phyloP scores from a whole-genome alignment of 2,329 filamentous ascomycete genomes.

The Teratosphaeria gauchensis region DNA sequence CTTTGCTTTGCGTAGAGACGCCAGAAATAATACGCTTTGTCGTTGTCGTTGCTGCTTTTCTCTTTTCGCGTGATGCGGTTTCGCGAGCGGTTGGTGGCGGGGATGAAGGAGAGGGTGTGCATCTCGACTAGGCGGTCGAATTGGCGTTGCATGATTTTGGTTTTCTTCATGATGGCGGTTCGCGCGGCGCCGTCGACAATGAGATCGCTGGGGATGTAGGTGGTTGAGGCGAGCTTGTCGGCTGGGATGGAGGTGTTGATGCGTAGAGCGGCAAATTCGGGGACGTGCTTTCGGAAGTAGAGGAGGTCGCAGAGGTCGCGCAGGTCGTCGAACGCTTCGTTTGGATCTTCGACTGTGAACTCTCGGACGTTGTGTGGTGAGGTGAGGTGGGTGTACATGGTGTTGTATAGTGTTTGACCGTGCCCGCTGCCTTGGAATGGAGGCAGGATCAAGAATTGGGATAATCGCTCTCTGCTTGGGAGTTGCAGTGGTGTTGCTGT shows the following conservation, averaged over 20 bases:
- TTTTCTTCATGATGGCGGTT: conserved; percentile 47
- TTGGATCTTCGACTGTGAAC: conserved; percentile 90
- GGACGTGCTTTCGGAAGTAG: conserved; percentile 46
- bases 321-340: conserved; percentile 71
- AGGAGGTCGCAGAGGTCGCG: conserved; percentile 65
- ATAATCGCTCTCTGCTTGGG: conserved; percentile 73
- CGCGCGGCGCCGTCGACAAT: conserved; percentile 47
- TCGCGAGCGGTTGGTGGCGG: conserved; percentile 36
- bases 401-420: conserved; percentile 69
- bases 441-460: conserved; percentile 85
- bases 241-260: conserved; percentile 47
- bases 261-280: conserved; percentile 22
- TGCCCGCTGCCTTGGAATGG: conserved; percentile 75
- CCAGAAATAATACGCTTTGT: conserved; percentile 61
- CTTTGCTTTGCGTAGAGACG: conserved; percentile 66
- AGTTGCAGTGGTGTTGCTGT: conserved; percentile 40
- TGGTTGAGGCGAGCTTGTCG: conserved; percentile 38
- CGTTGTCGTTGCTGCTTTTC: conserved; percentile 45
- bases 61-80: conserved; percentile 35
- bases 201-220: conserved; percentile 45
- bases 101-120: conserved; percentile 55
- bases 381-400: conserved; percentile 63
- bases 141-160: conserved; percentile 69
- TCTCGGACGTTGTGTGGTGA: conserved; percentile 59
- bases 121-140: conserved; percentile 68